Evolutionary conservation across 2,329 filamentous ascomycete species (phyloP), one percentile per base, ranked within the genome.

Genomic region (Epicoccum sorghinum): DNA sequence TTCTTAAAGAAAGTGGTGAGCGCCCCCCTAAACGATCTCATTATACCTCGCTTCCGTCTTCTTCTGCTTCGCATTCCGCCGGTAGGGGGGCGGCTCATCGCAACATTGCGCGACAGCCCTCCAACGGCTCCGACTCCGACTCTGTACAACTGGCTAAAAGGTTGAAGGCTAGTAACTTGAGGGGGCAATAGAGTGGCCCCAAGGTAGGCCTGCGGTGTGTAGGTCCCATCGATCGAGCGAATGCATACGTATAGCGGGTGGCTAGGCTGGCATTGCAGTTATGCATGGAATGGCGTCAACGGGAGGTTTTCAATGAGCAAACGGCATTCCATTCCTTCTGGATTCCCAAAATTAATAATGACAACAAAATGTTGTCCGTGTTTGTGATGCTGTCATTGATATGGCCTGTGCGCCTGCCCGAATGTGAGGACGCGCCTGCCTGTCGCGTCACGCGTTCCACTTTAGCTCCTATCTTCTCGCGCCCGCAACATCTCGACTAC

Each of bases 1-100:
- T 99, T 75, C 85, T 98, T 79, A 87, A 95, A 87, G 90, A 92
- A 86, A 92, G 91, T 84, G 91, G 93, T 96, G 93, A 96, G 90
- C 89, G 89, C 86, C 86, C 89, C 85, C 88, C 87, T 77, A 96
- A 95, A 83, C 89, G 82, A 75, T 71, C 71, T 47, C 68, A 63
- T 65, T 59, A 61, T 49, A 64, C 62, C 56, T 60, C 69, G 40
- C 68, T 61, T 62, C 57, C 61, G 48, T 64, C 61, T 59, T 60
- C 69, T 43, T 50, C 60, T 54, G 52, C 57, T 47, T 60, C 68
- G 59, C 63, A 69, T 59, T 63, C 71, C 64, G 70, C 69, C 72
- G 74, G 42, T 37, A 63, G 61, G 64, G 67, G 66, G 62, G 62
- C 66, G 73, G 77, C 75, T 75, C 58, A 63, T 51, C 59, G 56